Evolutionary conservation across 345 rosid species (phyloP), one percentile per base, ranked within the genome.

Genomic region (Erucastrum elatum): DNA sequence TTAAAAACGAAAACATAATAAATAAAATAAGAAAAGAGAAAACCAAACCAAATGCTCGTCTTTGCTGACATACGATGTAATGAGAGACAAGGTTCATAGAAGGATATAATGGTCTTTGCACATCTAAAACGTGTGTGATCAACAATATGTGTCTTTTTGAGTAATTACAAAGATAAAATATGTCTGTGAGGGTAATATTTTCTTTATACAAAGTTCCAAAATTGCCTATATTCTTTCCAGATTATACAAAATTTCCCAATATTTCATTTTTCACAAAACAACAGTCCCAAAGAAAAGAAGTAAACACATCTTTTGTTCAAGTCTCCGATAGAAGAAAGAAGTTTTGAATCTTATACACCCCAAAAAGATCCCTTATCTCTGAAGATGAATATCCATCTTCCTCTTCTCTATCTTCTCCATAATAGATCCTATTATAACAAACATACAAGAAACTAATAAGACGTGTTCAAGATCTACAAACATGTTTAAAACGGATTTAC

Each of bases 321-420:
- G 74, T 66, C 58, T 78, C 73, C 68, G 68, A 25, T 72, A 66
- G 12, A 21, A 16, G 35, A 15, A 66, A 61, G 66, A 63, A 72
- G 64, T 44, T 44, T 77, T 51, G 44, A 76, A 79, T 49, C 64
- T 71, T 66, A 46, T 33, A 74, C 34, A 64, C 39, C 30, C 73
- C 25, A 51, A 55, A 55, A 64, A 13, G 12, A 21, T 80, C 55
- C 33, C 78, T 85, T 83, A 90, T 79, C 87, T 83, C 82, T 66
- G 72, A 21, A 70, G 74, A 64, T 83, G 83, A 80, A 85, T 76
- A 77, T 86, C 88, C 81, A 84, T 77, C 55, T 78, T 81, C 76
- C 81, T 81, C 87, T 86, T 86, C 59, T 84, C 86, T 73, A 77
- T 29, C 37, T 72, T 87, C 84, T 82, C 74, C 55, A 63, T 17